Evolutionary conservation across 1,139 yeast genomes (phyloP).

Genomic region (Protomyces inundatus): DNA sequence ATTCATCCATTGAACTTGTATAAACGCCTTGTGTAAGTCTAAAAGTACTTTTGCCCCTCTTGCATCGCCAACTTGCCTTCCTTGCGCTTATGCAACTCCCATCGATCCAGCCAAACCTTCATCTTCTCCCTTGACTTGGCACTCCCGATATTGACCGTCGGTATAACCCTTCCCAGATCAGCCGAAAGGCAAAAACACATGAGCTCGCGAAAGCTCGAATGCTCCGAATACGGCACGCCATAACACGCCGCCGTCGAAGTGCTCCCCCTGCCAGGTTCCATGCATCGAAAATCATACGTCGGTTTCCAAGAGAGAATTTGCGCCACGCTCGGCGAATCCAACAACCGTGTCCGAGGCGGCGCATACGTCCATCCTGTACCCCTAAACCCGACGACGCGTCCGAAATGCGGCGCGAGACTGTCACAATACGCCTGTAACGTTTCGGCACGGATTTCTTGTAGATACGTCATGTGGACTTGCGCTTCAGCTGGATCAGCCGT

Average conservation of each 20-base stretch:
- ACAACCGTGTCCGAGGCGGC: slow-evolving; percentile 32
- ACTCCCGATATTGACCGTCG: slow-evolving; percentile 61
- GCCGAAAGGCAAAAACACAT: slow-evolving; percentile 56
- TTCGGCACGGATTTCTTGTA: slow-evolving; percentile 48
- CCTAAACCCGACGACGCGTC: slow-evolving; percentile 56
- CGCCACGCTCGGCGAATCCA: slow-evolving; percentile 31
- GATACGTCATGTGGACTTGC: slow-evolving; percentile 66
- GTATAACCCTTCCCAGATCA: slow-evolving; percentile 53
- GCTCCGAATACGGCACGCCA: slow-evolving; percentile 83
- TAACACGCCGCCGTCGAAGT: slow-evolving; percentile 29
- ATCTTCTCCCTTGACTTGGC: slow-evolving; percentile 30
- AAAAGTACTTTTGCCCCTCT: neutral
- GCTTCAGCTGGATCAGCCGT: slow-evolving; percentile 48
- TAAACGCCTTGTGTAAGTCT: neutral
- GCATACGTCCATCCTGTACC: slow-evolving; percentile 88
- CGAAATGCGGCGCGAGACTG: slow-evolving; percentile 47
- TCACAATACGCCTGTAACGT: slow-evolving; percentile 46
- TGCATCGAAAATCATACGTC: slow-evolving; percentile 24
- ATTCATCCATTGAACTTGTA: neutral
- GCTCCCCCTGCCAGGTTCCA: slow-evolving; percentile 33
- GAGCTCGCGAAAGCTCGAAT: slow-evolving; percentile 79
- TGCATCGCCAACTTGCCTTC: slow-evolving; percentile 25
- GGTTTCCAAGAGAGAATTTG: slow-evolving; percentile 31
- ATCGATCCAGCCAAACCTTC: slow-evolving; percentile 33
- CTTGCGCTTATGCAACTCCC: slow-evolving; percentile 30